These are phyloP conservation scores for Coniosporium uncinatum DNA, from an alignment of 2,329 filamentous ascomycete genomes.

Conservation along the genomic window DNA sequence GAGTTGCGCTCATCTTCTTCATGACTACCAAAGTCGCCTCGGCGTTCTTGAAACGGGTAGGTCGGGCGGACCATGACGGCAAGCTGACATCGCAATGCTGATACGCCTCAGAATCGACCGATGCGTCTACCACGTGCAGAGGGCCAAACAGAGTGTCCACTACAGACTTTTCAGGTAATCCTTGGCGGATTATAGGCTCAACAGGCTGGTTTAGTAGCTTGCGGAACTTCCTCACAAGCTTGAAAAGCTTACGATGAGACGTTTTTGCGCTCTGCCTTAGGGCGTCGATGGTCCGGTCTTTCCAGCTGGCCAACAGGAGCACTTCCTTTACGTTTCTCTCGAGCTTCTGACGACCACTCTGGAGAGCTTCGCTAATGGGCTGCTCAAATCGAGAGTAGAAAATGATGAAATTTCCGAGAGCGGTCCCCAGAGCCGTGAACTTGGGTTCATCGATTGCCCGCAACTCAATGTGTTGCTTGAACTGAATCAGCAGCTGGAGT, in stretches of 20 bases:
- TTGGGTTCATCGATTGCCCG: constrained; percentile 45
- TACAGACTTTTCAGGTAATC: background rate
- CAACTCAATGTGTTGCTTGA: constrained; percentile 53
- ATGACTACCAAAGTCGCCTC: constrained; percentile 70
- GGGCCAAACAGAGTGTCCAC: constrained; percentile 1
- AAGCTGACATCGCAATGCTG: constrained; percentile 15
- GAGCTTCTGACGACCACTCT: constrained; percentile 63
- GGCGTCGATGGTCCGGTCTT: constrained; percentile 91
- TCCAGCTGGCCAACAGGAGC: constrained; percentile 94
- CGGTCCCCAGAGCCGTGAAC: constrained; percentile 52
- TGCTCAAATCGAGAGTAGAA: constrained; percentile 70
- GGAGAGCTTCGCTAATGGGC: constrained; percentile 58
- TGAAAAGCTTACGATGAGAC: constrained; percentile 90
- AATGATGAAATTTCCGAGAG: constrained; percentile 69
- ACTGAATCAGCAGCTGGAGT: constrained; percentile 59
- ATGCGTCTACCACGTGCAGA: constrained; percentile 10
- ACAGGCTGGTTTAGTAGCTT: constrained; percentile 72
- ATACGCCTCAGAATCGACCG: constrained; percentile 11
- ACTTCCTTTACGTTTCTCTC: constrained; percentile 93
- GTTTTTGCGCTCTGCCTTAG: constrained; percentile 83
- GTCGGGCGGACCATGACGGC: constrained; percentile 34
- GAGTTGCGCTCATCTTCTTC: constrained; percentile 49
- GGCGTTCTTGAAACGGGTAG: constrained; percentile 65
- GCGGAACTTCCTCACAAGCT: constrained; percentile 86
- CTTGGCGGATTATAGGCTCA: constrained; percentile 42